phyloP scores from a whole-genome alignment of 1,284 basidiomycete genomes.

The Malassezia vespertilionis region DNA sequence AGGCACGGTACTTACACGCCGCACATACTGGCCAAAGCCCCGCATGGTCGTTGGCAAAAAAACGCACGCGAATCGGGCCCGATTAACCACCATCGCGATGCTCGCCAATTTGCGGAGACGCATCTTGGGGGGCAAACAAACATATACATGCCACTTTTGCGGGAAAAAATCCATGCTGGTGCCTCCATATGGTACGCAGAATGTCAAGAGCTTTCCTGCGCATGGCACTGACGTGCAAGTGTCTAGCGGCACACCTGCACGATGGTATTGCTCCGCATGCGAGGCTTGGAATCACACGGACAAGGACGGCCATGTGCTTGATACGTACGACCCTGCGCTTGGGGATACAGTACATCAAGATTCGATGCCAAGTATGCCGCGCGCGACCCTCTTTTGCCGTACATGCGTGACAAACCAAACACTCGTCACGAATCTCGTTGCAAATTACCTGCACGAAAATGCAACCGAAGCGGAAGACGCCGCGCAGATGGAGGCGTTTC shows the following conservation, averaged over 20 bases:
- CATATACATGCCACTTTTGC: constrained; percentile 32
- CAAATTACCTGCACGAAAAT: constrained; percentile 30
- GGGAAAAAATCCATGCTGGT: constrained; percentile 24
- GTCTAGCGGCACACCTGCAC: constrained; percentile 27
- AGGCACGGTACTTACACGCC: background rate
- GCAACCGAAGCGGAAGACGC: constrained; percentile 13
- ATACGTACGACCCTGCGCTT: constrained; percentile 28
- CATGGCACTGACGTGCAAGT: constrained; percentile 2
- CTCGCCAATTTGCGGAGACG: background rate
- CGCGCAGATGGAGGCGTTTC: constrained; percentile 15
- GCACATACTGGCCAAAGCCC: background rate
- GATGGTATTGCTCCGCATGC: constrained; percentile 37
- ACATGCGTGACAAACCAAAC: constrained; percentile 38
- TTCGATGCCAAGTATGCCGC: constrained; percentile 4
- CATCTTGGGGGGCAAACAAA: too few relatives aligned
- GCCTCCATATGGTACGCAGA: constrained; percentile 20
- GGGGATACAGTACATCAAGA: constrained; percentile 24
- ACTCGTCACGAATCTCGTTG: constrained; percentile 30
- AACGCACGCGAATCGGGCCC: background rate
- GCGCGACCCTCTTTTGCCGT: constrained; percentile 25
- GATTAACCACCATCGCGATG: background rate
- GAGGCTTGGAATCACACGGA: constrained; percentile 27
- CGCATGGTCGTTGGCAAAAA: constrained; percentile 1
- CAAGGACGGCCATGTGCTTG: constrained; percentile 17
- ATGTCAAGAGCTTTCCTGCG: background rate